Evolutionary conservation across 1,139 yeast genomes (phyloP), one percentile per base, ranked within the genome.

Genomic region (Zygosaccharomyces sapae): DNA sequence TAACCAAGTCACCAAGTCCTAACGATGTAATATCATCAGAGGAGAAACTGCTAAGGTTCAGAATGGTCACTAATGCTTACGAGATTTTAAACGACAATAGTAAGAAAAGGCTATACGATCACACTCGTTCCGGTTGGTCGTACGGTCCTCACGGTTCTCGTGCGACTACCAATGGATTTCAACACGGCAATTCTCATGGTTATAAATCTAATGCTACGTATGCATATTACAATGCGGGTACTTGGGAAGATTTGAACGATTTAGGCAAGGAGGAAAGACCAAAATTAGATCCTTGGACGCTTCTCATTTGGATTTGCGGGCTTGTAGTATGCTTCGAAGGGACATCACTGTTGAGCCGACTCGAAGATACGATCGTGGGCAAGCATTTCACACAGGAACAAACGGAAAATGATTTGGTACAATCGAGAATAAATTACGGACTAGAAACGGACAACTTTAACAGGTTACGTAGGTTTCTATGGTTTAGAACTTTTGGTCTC

Each of bases 61-160:
- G 85, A 58, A 70, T 75, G 53, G 68, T 89, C 4, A 81, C 83
- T 33, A 77, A 79, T 24, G 96, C 96, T 0, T 90, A 92, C 63
- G 79, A 79, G 10, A 70, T 87, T 10, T 67, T 90, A 41, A 77
- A 75, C 51, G 82, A 83, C 59, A 81, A 87, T 0, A 60, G 70
- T 10, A 67, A 70, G 52, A 69, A 73, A 45, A 57, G 70, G 12
- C 58, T 71, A 39, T 77, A 75, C 61, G 79, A 79, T 59, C 54
- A 62, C 43, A 66, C 72, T 62, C 66, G 69, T 53, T 54, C 65
- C 10, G 77, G 80, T 48, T 63, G 76, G 77, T 42, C 51, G 3
- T 49, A 55, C 31, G 55, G 55, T 5, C 55, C 57, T 9, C 12
- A 22, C 4, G 39, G 41, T n/a, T 25, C 35, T 24, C 16, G 45